Base-by-base conservation (phyloP, 2,329 filamentous ascomycete species). In the Verruconis gallopava region DNA sequence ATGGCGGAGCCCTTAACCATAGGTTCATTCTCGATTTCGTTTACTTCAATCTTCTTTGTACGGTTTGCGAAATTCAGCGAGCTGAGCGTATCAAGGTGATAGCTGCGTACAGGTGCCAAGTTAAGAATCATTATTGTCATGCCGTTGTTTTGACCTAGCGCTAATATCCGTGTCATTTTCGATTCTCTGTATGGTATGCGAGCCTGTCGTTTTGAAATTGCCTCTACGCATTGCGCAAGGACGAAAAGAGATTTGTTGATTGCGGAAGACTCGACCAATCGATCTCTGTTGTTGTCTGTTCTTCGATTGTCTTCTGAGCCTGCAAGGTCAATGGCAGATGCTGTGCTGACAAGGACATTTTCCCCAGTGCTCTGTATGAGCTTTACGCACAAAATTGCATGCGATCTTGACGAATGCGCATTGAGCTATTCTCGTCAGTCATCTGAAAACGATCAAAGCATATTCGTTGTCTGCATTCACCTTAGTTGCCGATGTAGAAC, bases 241-340 rank as follows among this genome's bases (percentile, higher is more conserved):
- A 95, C 88, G 54, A 96, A 96, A 4, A 96, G 69, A 48, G 85
- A 93, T 66, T 95, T 96, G 71, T 96, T 96, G 68, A 96, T 96
- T 54, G 85, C 89, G 0, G 89, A 86, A 30, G 86, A 94, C 61
- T 96, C 89, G n/a, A 94, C 75, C 57, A 96, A 69, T 19, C 89
- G 74, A 59, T 94, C 86, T 58, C 88, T 91, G 53, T 80, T 85
- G 59, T 96, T 96, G 40, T 94, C 89, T 0, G 89, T 96, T 38
- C 89, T 72, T 38, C 89, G 75, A 58, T 96, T 96, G 61, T 96
- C 89, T 62, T 96, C 91, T 1, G 88, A 95, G 32, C 89, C 89
- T 43, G 89, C 89, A 52, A 96, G 70, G 62, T 96, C 89, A 59
- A 96, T 96, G 54, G 86, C 88, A 2, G 85, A 94, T 12, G 84